Conservation (phyloP, 2,329 filamentous ascomycete species). For the Escovopsis sp. region DNA sequence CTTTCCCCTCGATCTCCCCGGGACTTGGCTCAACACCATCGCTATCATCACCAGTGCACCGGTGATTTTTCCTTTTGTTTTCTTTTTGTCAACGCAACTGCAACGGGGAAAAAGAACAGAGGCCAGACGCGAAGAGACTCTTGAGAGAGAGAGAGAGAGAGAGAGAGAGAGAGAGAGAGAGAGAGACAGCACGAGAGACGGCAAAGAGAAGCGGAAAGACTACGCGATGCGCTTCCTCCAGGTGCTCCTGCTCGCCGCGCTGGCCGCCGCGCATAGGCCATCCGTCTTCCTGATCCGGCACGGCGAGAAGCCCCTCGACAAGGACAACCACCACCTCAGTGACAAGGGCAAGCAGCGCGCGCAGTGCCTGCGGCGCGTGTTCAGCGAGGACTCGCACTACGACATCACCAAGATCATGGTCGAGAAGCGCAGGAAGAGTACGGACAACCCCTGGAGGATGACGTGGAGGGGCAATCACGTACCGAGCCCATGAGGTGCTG, state of each 20-base stretch:
- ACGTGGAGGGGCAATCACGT: no score
- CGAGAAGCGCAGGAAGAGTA: constrained; percentile 33
- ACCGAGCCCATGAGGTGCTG: no score
- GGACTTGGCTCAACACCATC: no score
- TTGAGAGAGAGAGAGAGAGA: no score
- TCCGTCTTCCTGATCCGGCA: constrained; percentile 50
- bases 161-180: no score
- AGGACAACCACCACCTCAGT: constrained; percentile 32
- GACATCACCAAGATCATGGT: constrained; percentile 45
- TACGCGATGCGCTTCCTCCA: not conserved
- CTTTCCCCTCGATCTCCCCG: no score
- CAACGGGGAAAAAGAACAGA: no score
- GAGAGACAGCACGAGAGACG: no score
- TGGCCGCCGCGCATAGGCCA: constrained; percentile 16
- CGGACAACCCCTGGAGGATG: not conserved
- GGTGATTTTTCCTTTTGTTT: no score
- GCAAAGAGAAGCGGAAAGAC: not conserved
- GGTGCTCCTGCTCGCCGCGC: not conserved
- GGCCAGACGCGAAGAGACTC: no score
- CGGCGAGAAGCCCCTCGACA: constrained; percentile 43
- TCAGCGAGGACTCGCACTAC: constrained; percentile 35
- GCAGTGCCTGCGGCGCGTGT: constrained; percentile 41
- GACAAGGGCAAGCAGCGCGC: constrained; percentile 36
- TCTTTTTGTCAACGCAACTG: no score
- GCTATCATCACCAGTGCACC: no score